phyloP scores from a whole-genome alignment of 352 stramenopile genomes.

The Pythium chondricola region DNA sequence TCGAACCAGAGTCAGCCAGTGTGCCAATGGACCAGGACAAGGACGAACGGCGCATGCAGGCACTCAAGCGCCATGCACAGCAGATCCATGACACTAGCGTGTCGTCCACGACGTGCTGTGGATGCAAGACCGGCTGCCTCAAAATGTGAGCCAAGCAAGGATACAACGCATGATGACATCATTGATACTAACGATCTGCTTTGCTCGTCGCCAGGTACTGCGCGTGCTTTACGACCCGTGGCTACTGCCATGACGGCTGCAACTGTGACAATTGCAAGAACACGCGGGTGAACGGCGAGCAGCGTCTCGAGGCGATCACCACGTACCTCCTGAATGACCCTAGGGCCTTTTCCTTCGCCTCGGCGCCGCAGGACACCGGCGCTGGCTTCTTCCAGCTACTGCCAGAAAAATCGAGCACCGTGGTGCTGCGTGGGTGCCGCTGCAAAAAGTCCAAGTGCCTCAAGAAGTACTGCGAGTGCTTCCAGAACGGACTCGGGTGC shows the following conservation, averaged over 20 bases:
- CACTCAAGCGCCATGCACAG: slow-evolving; percentile 50
- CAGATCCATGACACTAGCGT: slow-evolving; percentile 70
- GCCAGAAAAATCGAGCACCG: slow-evolving; percentile 65
- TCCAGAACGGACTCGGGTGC: slow-evolving; percentile 90
- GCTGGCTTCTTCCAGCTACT: slow-evolving; percentile 63
- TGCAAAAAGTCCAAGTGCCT: slow-evolving; percentile 97
- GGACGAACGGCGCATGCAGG: slow-evolving; percentile 37
- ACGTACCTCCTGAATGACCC: slow-evolving; percentile 72
- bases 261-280: slow-evolving; percentile 76
- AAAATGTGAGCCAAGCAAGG: slow-evolving; percentile 43
- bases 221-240: slow-evolving; percentile 75
- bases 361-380: slow-evolving; percentile 22
- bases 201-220: slow-evolving; percentile 43
- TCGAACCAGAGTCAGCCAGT: neutral
- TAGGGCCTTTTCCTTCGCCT: slow-evolving; percentile 62
- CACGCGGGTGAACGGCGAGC: slow-evolving; percentile 35
- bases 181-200: neutral
- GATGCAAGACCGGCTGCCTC: slow-evolving; percentile 80
- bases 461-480: slow-evolving; percentile 99
- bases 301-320: slow-evolving; percentile 71
- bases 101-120: slow-evolving; percentile 67
- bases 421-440: slow-evolving; percentile 85
- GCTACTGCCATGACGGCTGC: slow-evolving; percentile 71
- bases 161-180: neutral
- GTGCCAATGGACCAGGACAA: slow-evolving; percentile 17